A percentile compares a stretch with the other conserved stretches of the same genome.
phyloP scores from a whole-genome alignment of 345 rosid species.

The Populus tremula region DNA sequence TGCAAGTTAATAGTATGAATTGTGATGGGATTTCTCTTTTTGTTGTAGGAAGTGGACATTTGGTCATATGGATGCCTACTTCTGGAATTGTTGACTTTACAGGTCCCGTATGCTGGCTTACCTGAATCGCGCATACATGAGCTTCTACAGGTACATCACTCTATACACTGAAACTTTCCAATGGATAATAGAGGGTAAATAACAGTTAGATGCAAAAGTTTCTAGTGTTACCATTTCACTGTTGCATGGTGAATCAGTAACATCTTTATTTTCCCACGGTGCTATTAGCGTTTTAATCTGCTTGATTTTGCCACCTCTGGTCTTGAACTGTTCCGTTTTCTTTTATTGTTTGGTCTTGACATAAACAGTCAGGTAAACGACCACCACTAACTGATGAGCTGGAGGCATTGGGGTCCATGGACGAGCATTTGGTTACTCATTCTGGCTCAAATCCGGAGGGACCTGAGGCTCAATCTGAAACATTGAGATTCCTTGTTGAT shows the following conservation, averaged over 20 bases:
- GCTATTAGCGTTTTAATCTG: background rate
- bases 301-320: background rate
- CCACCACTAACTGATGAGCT: slow-evolving; percentile 62
- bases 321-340: slow-evolving; percentile 1
- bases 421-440: slow-evolving; percentile 28
- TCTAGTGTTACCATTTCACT: background rate
- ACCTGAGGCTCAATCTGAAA: slow-evolving; percentile 43
- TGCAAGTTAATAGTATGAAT: background rate
- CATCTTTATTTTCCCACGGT: background rate
- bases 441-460: slow-evolving; percentile 31
- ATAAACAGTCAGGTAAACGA: slow-evolving; percentile 63
- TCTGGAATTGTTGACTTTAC: slow-evolving; percentile 78
- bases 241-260: background rate
- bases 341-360: background rate
- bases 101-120: slow-evolving; percentile 59
- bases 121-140: slow-evolving; percentile 66
- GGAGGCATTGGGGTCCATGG: slow-evolving; percentile 40
- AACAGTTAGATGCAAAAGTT: background rate
- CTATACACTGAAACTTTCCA: background rate
- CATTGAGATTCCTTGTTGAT: slow-evolving; percentile 62
- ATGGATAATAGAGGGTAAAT: background rate
- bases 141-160: slow-evolving; percentile 56
- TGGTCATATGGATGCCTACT: slow-evolving; percentile 96
- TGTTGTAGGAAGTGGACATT: slow-evolving; percentile 84
- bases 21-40: background rate